These are phyloP conservation scores for Lanmaoa pseudosensibilis DNA, from an alignment of 768 basidiomycete genomes.

Conservation along the genomic window DNA sequence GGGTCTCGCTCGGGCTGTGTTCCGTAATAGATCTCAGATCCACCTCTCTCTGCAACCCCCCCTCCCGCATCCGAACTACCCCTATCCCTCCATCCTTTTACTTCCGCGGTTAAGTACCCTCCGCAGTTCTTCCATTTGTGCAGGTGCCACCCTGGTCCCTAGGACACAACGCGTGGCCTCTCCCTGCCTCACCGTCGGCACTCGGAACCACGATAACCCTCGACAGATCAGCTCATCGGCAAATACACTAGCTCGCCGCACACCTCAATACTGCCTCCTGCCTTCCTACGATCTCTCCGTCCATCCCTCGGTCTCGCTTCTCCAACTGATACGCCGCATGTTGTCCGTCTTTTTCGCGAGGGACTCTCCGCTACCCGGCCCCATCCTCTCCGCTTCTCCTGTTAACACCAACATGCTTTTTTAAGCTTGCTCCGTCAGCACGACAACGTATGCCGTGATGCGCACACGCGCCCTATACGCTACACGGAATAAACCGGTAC, in stretches of 20 bases:
- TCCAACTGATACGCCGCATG: background rate
- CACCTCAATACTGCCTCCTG: too few relatives aligned
- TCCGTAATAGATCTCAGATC: conserved; percentile 21
- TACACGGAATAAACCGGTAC: conserved; percentile 19
- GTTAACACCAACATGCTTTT: background rate
- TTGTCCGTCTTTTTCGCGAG: background rate
- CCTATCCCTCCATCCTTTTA: background rate
- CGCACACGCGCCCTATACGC: background rate
- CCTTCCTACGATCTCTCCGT: too few relatives aligned
- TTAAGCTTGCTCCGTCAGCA: background rate
- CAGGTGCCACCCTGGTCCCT: too few relatives aligned
- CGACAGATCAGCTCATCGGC: too few relatives aligned
- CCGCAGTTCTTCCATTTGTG: background rate
- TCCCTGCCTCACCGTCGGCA: too few relatives aligned
- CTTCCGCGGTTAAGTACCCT: conserved; percentile 6
- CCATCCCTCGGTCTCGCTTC: background rate
- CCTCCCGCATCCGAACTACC: background rate
- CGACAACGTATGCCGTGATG: conserved; percentile 3
- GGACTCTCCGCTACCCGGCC: background rate
- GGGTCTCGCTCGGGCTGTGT: conserved; percentile 25
- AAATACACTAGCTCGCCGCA: too few relatives aligned
- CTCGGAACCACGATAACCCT: background rate
- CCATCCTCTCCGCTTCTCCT: background rate
- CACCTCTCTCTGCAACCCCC: background rate
- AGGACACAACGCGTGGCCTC: background rate